These are phyloP conservation scores for Colletotrichum endophyticum DNA, from an alignment of 2,329 filamentous ascomycete genomes.

Conservation along the genomic window DNA sequence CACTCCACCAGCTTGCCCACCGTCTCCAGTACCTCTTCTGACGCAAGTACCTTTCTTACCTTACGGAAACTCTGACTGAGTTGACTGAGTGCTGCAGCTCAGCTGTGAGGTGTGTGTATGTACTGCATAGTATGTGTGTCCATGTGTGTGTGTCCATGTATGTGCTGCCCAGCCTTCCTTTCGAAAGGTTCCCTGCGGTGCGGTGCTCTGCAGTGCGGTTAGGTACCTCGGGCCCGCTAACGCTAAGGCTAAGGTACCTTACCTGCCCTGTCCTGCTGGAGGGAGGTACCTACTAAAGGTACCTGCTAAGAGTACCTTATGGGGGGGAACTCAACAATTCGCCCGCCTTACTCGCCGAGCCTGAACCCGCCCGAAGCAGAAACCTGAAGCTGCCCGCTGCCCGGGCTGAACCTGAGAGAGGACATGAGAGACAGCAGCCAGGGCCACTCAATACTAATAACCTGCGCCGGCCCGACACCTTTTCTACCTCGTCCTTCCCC, in stretches of 20 bases:
- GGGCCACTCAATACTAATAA: background rate
- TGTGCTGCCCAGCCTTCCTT: too few relatives aligned
- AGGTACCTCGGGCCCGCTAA: background rate
- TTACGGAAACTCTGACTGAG: too few relatives aligned
- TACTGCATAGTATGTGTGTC: too few relatives aligned
- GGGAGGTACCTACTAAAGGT: background rate
- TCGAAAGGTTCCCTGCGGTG: too few relatives aligned
- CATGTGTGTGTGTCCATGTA: too few relatives aligned
- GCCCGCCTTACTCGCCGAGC: background rate
- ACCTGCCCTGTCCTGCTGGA: background rate
- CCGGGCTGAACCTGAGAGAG: background rate
- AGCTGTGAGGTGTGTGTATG: too few relatives aligned
- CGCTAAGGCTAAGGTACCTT: background rate
- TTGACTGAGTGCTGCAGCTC: too few relatives aligned
- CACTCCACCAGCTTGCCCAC: background rate
- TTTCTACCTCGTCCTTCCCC: background rate
- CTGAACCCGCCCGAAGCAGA: background rate
- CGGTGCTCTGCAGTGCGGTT: background rate
- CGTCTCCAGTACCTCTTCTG: background rate
- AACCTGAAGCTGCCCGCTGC: background rate
- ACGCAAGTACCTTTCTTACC: too few relatives aligned
- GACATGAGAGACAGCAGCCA: background rate
- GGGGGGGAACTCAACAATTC: background rate
- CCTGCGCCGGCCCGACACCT: background rate
- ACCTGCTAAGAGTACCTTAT: background rate